Evolutionary conservation across 306 rosid species (phyloP), one percentile per base, ranked within the genome.

Genomic region (Aeschynomene evenia): DNA sequence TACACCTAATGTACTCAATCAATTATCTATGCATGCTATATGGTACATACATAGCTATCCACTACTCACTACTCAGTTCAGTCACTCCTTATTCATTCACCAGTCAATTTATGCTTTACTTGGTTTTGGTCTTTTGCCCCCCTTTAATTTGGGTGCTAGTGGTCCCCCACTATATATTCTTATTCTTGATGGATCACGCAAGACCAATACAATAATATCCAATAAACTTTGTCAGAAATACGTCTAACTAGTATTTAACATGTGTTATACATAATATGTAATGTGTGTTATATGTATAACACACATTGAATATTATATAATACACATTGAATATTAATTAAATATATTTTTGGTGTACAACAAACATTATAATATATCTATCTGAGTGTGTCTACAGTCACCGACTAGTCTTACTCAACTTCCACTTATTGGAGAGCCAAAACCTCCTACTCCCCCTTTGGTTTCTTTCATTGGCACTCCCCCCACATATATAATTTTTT

Each of bases 391-490:
- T 16, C 60, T 78, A 69, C 57, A 20, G 42, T 58, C 18, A 53
- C 42, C 29, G 72, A 70, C 81, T 70, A 58, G 78, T 82, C 86
- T 82, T 74, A 74, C 86, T 82, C 86, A 78, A 82, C 86, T 74
- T 53, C 83, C 83, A 78, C 83, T 81, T 52, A 52, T 46, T 60
- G 39, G 42, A 71, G 59, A 50, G n/a, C n/a, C 53, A 70, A 66
- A n/a, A n/a, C n/a, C 75, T 67, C 70, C 28, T 36, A 26, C 9
- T n/a, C n/a, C n/a, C n/a, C 22, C 31, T 24, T 46, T 69, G 23
- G n/a, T n/a, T n/a, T n/a, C 60, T 58, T 59, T 20, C 64, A 26
- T 29, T 36, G 7, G 61, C 63, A 50, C 29, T 67, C 71, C 39
- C 60, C 48, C 16, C n/a, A 53, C 63, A 56, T 71, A 7, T 57